phyloP scores from a whole-genome alignment of 352 stramenopile genomes.

The Pythium grandisporangium region DNA sequence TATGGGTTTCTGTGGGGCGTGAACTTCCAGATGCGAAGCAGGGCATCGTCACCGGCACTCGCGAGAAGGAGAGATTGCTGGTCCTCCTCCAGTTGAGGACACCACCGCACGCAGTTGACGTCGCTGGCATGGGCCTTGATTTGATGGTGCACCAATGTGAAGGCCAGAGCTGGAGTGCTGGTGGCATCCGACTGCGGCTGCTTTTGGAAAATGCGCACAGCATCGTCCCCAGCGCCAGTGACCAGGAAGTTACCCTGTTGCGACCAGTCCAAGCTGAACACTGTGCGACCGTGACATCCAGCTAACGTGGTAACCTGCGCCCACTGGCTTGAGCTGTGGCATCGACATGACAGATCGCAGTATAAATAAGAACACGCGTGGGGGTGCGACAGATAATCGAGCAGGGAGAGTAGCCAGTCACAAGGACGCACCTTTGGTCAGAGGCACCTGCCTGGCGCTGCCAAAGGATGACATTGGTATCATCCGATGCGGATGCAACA shows the following conservation, averaged over 20 bases:
- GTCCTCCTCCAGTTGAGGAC: constrained; percentile 19
- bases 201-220: constrained; percentile 86
- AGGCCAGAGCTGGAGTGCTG: constrained; percentile 17
- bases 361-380: background rate
- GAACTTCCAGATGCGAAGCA: constrained; percentile 67
- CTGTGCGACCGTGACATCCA: constrained; percentile 79
- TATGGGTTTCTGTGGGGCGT: no score
- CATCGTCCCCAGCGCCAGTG: constrained; percentile 88
- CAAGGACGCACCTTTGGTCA: constrained; percentile 29
- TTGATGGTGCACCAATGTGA: constrained; percentile 60
- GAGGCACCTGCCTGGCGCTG: constrained; percentile 61
- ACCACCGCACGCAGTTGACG: constrained; percentile 81
- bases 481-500: constrained; percentile 88
- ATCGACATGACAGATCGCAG: background rate
- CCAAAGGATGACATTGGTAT: constrained; percentile 92
- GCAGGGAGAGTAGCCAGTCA: no score
- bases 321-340: constrained; percentile 61
- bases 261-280: constrained; percentile 93
- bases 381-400: no score
- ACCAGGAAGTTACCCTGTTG: constrained; percentile 79
- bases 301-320: constrained; percentile 71
- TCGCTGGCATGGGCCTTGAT: constrained; percentile 57
- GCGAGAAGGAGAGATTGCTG: constrained; percentile 44
- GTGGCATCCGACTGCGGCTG: no score
- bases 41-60: constrained; percentile 49